These are phyloP conservation scores for Kwoniella newhampshirensis DNA, from an alignment of 768 basidiomycete species.

Conservation along the genomic window DNA sequence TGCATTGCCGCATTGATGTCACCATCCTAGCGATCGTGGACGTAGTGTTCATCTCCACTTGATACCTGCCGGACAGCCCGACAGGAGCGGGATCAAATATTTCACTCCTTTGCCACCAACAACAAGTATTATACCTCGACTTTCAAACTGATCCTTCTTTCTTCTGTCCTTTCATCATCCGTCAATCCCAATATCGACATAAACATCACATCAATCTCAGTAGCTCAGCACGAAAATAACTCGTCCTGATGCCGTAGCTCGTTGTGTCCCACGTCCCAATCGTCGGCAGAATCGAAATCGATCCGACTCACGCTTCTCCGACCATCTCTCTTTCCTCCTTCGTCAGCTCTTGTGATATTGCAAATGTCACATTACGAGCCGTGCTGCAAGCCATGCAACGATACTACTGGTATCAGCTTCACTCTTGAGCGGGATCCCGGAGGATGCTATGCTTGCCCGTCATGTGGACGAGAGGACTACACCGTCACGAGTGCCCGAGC, in stretches of 20 bases:
- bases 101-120: not conserved
- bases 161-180: not conserved
- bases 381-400: not conserved
- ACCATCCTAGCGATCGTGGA: too few relatives aligned
- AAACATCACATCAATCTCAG: too few relatives aligned
- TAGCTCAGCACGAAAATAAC: too few relatives aligned
- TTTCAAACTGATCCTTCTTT: not conserved
- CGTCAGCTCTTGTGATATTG: too few relatives aligned
- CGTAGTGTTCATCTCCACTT: not conserved
- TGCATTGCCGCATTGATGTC: too few relatives aligned
- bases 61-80: not conserved
- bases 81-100: not conserved
- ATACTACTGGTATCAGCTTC: not conserved
- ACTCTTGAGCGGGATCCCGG: conserved; percentile 1
- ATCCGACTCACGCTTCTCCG: too few relatives aligned
- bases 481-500: conserved; percentile 1
- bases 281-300: too few relatives aligned
- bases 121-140: too few relatives aligned
- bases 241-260: too few relatives aligned
- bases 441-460: conserved; percentile 20
- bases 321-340: too few relatives aligned
- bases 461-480: conserved; percentile 24
- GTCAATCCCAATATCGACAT: too few relatives aligned
- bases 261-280: too few relatives aligned
- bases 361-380: not conserved